These are phyloP conservation scores for Pyrenophora teres DNA, from an alignment of 2,329 filamentous ascomycete genomes.

Conservation along the genomic window DNA sequence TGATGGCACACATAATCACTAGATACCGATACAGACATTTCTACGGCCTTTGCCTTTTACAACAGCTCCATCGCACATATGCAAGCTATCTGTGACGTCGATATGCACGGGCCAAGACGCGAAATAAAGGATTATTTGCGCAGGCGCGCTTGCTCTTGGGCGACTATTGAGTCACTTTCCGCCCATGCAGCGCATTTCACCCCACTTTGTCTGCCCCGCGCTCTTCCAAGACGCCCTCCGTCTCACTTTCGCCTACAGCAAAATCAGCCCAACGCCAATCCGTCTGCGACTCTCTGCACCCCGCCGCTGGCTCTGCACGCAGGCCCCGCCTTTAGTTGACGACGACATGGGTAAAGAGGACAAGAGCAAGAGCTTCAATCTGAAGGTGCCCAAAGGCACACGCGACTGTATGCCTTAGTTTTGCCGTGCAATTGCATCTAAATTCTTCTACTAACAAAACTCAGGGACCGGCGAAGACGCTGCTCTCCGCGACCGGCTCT, in stretches of 20 bases:
- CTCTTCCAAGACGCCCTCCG: slow-evolving; percentile 29
- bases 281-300: slow-evolving; percentile 13
- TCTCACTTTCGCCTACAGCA: slow-evolving; percentile 23
- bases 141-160: slow-evolving; percentile 26
- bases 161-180: slow-evolving; percentile 34
- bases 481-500: slow-evolving; percentile 44
- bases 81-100: slow-evolving; percentile 13
- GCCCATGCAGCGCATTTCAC: slow-evolving; percentile 37
- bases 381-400: slow-evolving; percentile 91
- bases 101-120: slow-evolving; percentile 20
- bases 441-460: slow-evolving; percentile 18
- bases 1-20: slow-evolving; percentile 5
- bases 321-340: slow-evolving; percentile 21
- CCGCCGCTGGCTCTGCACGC: slow-evolving; percentile 25
- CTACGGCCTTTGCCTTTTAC: background rate
- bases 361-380: slow-evolving; percentile 59
- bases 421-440: background rate
- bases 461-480: slow-evolving; percentile 41
- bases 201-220: slow-evolving; percentile 40
- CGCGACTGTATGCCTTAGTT: slow-evolving; percentile 72
- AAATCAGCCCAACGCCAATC: slow-evolving; percentile 15
- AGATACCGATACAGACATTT: slow-evolving; percentile 8
- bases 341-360: slow-evolving; percentile 55
- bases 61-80: background rate
- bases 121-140: slow-evolving; percentile 19